These are phyloP conservation scores for Ustilago nuda DNA, from an alignment of 1,284 basidiomycete genomes.

Conservation along the genomic window DNA sequence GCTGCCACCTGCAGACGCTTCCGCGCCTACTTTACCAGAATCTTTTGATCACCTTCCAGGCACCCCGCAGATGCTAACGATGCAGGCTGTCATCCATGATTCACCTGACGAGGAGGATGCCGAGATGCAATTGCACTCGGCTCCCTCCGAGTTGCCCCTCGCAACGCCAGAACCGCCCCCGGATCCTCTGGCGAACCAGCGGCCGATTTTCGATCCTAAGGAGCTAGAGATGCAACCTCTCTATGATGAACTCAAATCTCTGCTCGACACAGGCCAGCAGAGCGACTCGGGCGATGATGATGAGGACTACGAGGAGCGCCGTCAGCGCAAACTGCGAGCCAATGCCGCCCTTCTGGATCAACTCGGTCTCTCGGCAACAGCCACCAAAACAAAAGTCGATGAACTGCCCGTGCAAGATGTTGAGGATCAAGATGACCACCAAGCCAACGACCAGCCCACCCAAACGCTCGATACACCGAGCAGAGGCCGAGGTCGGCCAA, in stretches of 20 bases:
- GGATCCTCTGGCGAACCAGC: constrained; percentile 30
- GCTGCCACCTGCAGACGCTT: constrained; percentile 28
- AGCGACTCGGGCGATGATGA: constrained; percentile 34
- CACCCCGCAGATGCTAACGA: background rate
- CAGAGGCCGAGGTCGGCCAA: constrained; percentile 22
- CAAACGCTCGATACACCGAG: constrained; percentile 5
- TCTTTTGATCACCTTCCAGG: background rate
- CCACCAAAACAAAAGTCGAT: background rate
- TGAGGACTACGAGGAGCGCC: constrained; percentile 47
- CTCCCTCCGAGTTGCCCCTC: background rate
- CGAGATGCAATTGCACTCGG: background rate
- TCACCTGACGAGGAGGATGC: background rate
- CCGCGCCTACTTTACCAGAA: constrained; percentile 10
- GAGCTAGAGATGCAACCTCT: constrained; percentile 31
- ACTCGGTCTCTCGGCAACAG: constrained; percentile 30
- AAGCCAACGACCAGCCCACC: constrained; percentile 8
- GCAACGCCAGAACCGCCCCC: constrained; percentile 22
- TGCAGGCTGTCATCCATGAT: background rate
- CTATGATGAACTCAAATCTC: constrained; percentile 31
- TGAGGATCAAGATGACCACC: background rate
- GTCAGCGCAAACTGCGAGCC: constrained; percentile 32
- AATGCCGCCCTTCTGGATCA: constrained; percentile 45
- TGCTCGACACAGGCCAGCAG: constrained; percentile 29
- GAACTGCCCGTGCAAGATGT: background rate
- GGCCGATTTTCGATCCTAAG: constrained; percentile 28